phyloP scores from a whole-genome alignment of 148 eudicot genomes.

The Nepenthes mirabilis region DNA sequence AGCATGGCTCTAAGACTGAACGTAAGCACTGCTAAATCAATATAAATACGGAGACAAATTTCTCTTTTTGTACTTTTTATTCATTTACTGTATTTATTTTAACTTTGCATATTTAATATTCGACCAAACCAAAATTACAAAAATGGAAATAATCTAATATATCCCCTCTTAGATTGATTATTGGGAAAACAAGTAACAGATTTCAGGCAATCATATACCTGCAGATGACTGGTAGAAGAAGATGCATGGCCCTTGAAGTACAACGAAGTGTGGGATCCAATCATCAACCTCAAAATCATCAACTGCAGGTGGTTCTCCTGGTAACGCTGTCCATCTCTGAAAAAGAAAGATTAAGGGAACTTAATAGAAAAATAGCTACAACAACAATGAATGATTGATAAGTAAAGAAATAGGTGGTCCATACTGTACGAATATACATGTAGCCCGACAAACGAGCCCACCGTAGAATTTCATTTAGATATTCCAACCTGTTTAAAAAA shows the following conservation, averaged over 20 bases:
- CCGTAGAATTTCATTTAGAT: constrained; percentile 63
- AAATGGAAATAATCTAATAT: no score
- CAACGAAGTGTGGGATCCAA: constrained; percentile 89
- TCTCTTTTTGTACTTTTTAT: no score
- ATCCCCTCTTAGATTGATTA: no score
- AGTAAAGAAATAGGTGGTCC: constrained; percentile 4
- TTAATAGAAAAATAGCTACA: not conserved
- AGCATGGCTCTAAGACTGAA: no score
- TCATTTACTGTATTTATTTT: no score
- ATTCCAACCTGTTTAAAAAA: constrained; percentile 52
- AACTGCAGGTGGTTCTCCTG: constrained; percentile 83
- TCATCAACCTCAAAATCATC: constrained; percentile 93
- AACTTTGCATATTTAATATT: no score
- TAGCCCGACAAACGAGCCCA: constrained; percentile 78
- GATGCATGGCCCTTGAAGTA: constrained; percentile 74
- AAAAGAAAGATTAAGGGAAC: not conserved
- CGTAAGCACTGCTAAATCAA: no score
- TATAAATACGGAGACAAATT: no score
- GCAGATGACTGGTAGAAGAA: constrained; percentile 63
- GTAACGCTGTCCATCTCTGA: constrained; percentile 97
- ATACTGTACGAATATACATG: constrained; percentile 57
- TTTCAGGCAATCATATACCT: constrained; percentile 29
- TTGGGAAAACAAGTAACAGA: no score
- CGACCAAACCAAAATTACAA: no score
- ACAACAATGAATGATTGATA: not conserved